These are phyloP conservation scores for Rhizopus delemar DNA, from an alignment of 371 early-diverging fungal genomes.

Conservation along the genomic window DNA sequence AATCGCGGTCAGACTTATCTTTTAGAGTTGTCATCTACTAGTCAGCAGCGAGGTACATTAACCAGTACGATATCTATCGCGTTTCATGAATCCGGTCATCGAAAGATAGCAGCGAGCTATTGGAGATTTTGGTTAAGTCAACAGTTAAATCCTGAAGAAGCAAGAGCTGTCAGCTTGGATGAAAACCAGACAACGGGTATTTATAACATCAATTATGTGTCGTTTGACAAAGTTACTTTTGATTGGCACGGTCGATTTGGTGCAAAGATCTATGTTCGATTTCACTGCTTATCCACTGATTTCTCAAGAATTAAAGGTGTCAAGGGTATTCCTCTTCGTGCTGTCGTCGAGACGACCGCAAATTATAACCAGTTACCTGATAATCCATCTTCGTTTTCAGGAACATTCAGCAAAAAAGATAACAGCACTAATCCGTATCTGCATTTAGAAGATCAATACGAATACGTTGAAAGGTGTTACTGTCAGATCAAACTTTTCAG, in stretches of 20 bases:
- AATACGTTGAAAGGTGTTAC: conserved; percentile 58
- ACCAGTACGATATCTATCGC: conserved; percentile 65
- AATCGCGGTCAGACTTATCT: conserved; percentile 69
- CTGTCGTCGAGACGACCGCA: conserved; percentile 27
- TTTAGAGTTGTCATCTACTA: conserved; percentile 36
- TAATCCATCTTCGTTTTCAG: conserved; percentile 4
- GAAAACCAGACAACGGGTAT: conserved; percentile 44
- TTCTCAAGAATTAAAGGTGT: conserved; percentile 84
- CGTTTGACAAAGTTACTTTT: conserved; percentile 73
- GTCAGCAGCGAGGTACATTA: conserved; percentile 44
- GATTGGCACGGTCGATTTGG: conserved; percentile 73
- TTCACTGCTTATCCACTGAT: conserved; percentile 82
- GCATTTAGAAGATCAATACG: not conserved
- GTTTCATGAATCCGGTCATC: conserved; percentile 76
- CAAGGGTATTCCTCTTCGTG: conserved; percentile 79
- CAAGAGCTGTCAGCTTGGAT: conserved; percentile 67
- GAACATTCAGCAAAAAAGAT: conserved; percentile 8
- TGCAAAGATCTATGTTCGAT: conserved; percentile 69
- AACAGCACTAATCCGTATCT: not conserved
- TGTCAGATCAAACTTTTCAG: conserved; percentile 76
- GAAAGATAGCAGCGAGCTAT: conserved; percentile 64
- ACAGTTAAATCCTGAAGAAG: conserved; percentile 57
- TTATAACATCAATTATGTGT: conserved; percentile 51
- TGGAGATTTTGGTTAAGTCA: conserved; percentile 86
- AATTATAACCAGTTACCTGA: conserved; percentile 10